Evolutionary conservation across 768 basidiomycete species (phyloP), one percentile per base, ranked within the genome.

Genomic region (Chalciporus pseudorubinellus): DNA sequence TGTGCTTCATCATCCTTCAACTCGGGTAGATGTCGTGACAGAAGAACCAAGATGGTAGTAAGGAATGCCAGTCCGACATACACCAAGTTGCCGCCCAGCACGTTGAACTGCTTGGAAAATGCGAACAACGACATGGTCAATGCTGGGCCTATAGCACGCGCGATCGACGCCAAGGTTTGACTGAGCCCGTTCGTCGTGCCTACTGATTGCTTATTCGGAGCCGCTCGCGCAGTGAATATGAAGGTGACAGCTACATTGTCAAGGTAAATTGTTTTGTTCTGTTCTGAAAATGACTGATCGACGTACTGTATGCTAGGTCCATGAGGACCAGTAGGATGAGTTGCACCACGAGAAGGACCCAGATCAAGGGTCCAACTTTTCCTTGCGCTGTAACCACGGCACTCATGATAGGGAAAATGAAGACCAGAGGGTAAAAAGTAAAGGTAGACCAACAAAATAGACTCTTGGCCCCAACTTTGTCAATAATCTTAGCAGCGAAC

Each of bases 101-200:
- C 33, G 36, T 77, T 75, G 54, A 72, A 63, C 54, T 82, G 61
- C 26, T 79, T 74, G 0, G 81, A 81, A 24, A 74, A 58, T 2
- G 82, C 79, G 50, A 81, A 82, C n/a, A 80, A 59, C 0, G 80
- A 80, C 0, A 80, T 78, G 6, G 75, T 64, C 29, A 74, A 38
- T 1, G 72, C 74, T 0, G 81, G 81, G 1, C 79, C 80, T 18
- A 81, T 68, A 3, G 77, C 78, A 38, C 78, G 73, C 0, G 75
- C 72, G 10, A 76, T 63, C 4, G 77, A 74, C 2, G 71, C 72
- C 1, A 71, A 64, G 14, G 74, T 79, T 20, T 83, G 82, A 4
- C 76, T 71, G 19, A 84, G 67, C 2, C 83, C 83, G 51, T 84
- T 82, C 3, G 77, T 78, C 6, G 81, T 77, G 7, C 83, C 83